Evolutionary conservation across 1,139 yeast genomes (phyloP).

Genomic region (Sugiyamaella paludigena): DNA sequence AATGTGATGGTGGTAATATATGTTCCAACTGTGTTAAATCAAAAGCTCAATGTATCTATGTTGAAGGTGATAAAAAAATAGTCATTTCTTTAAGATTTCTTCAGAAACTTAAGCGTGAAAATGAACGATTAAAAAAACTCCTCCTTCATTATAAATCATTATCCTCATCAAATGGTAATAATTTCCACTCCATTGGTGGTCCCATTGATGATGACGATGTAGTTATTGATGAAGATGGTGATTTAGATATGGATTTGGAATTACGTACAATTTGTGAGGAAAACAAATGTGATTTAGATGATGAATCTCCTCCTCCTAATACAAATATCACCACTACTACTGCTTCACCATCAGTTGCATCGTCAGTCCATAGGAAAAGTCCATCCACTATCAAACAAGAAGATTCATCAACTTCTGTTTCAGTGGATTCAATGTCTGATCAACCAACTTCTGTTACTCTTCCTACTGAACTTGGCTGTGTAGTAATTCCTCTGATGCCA

Average conservation of each 20-base stretch:
- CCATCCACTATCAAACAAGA: background rate
- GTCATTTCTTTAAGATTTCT: slow-evolving; percentile 75
- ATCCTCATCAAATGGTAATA: background rate
- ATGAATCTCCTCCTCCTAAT: too few species aligned
- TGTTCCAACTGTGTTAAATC: slow-evolving; percentile 65
- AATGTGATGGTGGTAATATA: slow-evolving; percentile 81
- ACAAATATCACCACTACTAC: too few species aligned
- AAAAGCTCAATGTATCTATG: slow-evolving; percentile 65
- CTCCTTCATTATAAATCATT: background rate
- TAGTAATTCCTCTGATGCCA: slow-evolving; percentile 12
- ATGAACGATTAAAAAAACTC: slow-evolving; percentile 14
- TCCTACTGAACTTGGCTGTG: slow-evolving; percentile 10
- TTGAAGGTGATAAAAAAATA: slow-evolving; percentile 73
- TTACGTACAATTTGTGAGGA: slow-evolving; percentile 6
- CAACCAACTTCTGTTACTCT: slow-evolving; percentile 3
- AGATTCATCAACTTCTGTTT: background rate
- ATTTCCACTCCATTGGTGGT: background rate
- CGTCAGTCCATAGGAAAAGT: too few species aligned
- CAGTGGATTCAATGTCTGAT: too few species aligned
- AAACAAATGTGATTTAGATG: background rate
- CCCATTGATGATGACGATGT: slow-evolving; percentile 1
- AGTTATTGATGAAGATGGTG: slow-evolving; percentile 1
- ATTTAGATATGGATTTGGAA: slow-evolving; percentile 9
- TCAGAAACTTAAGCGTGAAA: slow-evolving; percentile 64
- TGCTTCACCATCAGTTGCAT: too few species aligned